phyloP scores from a whole-genome alignment of 2,329 filamentous ascomycete genomes.

The Aspergillus brasiliensis region DNA sequence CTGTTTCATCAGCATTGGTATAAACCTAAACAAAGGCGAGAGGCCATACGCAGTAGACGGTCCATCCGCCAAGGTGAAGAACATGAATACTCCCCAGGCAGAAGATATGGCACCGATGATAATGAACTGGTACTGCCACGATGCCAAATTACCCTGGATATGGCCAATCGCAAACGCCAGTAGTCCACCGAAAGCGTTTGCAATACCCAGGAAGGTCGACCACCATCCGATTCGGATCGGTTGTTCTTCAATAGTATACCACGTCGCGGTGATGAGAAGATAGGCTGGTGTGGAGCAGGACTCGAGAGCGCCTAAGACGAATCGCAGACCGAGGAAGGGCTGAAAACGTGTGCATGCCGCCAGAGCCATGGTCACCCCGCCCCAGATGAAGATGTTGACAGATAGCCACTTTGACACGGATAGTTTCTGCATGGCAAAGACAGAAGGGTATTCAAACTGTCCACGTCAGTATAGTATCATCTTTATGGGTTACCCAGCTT shows the following conservation, averaged over 20 bases:
- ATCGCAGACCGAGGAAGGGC: neutral
- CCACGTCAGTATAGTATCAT: too few species aligned
- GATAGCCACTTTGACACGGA: neutral
- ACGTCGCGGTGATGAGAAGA: slow-evolving; percentile 30
- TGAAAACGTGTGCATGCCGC: neutral
- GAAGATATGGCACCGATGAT: slow-evolving; percentile 22
- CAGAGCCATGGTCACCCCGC: neutral
- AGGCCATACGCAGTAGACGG: slow-evolving; percentile 15
- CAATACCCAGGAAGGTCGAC: neutral
- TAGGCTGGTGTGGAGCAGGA: neutral
- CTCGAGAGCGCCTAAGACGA: neutral
- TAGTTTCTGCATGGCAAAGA: neutral
- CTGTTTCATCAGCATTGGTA: slow-evolving; percentile 8
- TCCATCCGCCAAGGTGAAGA: slow-evolving; percentile 21
- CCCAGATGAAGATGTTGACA: neutral
- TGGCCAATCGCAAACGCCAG: slow-evolving; percentile 24
- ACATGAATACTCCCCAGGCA: slow-evolving; percentile 15
- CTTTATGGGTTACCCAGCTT: too few species aligned
- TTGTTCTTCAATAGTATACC: slow-evolving; percentile 25
- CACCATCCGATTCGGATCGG: slow-evolving; percentile 13
- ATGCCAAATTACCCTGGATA: slow-evolving; percentile 9
- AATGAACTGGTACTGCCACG: slow-evolving; percentile 24
- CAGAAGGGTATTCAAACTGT: neutral
- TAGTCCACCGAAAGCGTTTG: slow-evolving; percentile 8
- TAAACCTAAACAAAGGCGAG: slow-evolving; percentile 4